Conservation (phyloP, 2,329 filamentous ascomycete genomes). For the Colletotrichum sp. region DNA sequence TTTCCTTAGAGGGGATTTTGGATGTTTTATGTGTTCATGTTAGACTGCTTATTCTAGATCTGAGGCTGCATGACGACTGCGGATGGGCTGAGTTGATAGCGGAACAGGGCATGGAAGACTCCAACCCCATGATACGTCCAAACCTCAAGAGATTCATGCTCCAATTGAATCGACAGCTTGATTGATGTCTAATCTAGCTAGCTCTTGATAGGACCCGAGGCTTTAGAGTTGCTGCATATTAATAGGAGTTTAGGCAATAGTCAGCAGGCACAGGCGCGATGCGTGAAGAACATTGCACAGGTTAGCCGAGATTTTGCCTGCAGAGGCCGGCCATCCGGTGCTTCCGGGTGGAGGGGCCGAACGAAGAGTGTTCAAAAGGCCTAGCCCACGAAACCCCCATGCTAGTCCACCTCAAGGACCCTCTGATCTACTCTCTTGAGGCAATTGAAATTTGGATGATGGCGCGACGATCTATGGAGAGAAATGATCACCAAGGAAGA, state of each 20-base stretch:
- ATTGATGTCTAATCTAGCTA: not conserved
- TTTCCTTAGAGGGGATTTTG: accelerated
- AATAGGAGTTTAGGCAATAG: not conserved
- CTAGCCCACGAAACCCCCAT: not conserved
- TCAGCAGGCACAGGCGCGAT: not conserved
- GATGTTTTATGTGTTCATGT: not conserved
- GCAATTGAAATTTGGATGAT: not conserved
- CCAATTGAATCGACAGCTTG: not conserved
- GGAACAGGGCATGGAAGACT: not conserved
- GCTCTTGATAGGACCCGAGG: not conserved
- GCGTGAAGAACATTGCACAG: not conserved
- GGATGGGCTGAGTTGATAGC: not conserved
- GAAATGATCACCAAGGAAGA: not conserved
- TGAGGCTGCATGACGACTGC: not conserved
- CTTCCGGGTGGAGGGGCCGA: not conserved
- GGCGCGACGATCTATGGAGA: not conserved
- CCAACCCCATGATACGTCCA: not conserved
- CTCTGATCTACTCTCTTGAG: not conserved
- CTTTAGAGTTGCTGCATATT: not conserved
- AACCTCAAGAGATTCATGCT: not conserved
- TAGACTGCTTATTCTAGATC: not conserved
- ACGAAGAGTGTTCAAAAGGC: not conserved
- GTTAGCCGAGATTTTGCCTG: not conserved
- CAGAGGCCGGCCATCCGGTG: not conserved
- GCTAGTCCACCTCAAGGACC: not conserved